Evolutionary conservation across 331 rosid species (phyloP), one percentile per base, ranked within the genome.

Genomic region (Saraca asoca): DNA sequence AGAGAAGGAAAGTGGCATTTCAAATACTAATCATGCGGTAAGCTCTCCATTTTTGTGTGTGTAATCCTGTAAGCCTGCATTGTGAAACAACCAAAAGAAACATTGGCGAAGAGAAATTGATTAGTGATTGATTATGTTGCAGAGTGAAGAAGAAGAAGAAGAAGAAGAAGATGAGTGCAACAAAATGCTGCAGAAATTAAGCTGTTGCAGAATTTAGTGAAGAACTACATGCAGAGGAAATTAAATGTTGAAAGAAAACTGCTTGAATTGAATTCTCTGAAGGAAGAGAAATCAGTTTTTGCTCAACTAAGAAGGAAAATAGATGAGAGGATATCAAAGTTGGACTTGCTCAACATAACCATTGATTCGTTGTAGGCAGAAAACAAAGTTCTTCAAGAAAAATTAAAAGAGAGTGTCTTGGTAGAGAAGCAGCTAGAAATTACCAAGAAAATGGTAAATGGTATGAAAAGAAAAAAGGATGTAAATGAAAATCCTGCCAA

Each of bases 141-240:
- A 72, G 79, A 45, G 41, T 13, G 75, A 68, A 38, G 49, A 57
- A 9, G 79, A 53, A 16, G 63, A 43, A 44, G 24, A 64, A 39
- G 19, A 37, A 46, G 76, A 33, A 44, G 34, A 14, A 35, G 41
- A 7, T 16, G 61, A 12, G 64, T 60, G 51, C 58, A 39, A 54
- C 29, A 9, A 71, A 51, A 43, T 9, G 4, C 45, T 52, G 69
- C 38, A 9, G 69, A 79, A 42, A 61, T 9, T 45, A 78, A 75
- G 65, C 7, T 53, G 12, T 6, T 77, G 8, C 73, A 77, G 60
- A 71, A 53, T 17, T 67, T 76, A 50, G 70, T 15, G 5, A 33
- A 15, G 56, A 77, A 62, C 49, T 66, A 64, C 69, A 67, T 68
- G 77, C 80, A 80, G 53, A 74, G 83, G 68, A 64, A 69, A 70